Evolutionary conservation across 129 eudicot species (phyloP), one percentile per base, ranked within the genome.

Genomic region (Chrysanthemum makinoi): DNA sequence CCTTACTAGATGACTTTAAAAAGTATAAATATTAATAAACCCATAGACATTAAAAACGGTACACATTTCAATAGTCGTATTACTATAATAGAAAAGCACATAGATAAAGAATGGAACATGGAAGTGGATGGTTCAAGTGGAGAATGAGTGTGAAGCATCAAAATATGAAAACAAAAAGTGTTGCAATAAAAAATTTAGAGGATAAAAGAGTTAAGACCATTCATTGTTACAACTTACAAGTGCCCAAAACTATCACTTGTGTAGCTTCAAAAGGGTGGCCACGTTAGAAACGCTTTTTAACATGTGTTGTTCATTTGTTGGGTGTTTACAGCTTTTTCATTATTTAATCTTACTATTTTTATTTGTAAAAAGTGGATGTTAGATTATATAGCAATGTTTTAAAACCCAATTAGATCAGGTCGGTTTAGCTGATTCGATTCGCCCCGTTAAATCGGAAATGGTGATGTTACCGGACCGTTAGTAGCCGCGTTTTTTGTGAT

Each of bases 121-220:
- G 18, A 16, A 55, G 18, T 54, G 13, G 60, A 20, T 19, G 35
- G 55, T 65, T 44, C 19, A 33, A 22, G 72, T 67, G 60, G 61
- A 51, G 14, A 51, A 14, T 52, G 48, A 52, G 59, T n/a, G 22
- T 68, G 59, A n/a, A 52, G 48, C 49, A 51, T 68, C n/a, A 26
- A 50, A 68, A 68, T 11, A 59, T 19, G 12, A 30, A 3, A 17
- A 13, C 8, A 30, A 30, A 50, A 68, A n/a, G 46, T 51, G 62
- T 15, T 30, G 73, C 26, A 68, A 52, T 68, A 15, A 68, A 68
- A 2, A 50, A 50, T 49, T 49, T 22, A 50, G 48, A 51, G n/a
- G 62, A 51, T 68, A 68, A 51, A 15, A 26, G 44, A 68, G 35
- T 30, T 30, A 4, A 30, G 35, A 4, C 35, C 35, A 30, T 53